Evolutionary conservation across 345 rosid species (phyloP).

Genomic region (Eutrema heterophyllum): DNA sequence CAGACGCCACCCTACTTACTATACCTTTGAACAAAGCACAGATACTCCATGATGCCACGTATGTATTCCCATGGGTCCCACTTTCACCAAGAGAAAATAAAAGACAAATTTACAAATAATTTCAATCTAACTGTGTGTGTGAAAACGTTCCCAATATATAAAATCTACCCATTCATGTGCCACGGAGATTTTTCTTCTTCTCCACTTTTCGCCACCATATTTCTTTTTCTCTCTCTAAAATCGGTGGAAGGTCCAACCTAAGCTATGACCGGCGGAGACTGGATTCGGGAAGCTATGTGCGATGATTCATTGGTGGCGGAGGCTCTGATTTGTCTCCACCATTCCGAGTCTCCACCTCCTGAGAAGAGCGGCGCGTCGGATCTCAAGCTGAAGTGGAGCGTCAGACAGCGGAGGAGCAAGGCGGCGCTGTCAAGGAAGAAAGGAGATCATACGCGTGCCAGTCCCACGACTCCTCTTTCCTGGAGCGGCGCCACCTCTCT

Average conservation of each 20-base stretch:
- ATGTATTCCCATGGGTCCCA: constrained; percentile 27
- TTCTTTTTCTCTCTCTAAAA: constrained; percentile 5
- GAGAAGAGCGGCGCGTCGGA: constrained; percentile 17
- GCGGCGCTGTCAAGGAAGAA: constrained; percentile 32
- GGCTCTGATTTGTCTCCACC: constrained; percentile 53
- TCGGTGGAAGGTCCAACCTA: constrained; percentile 8
- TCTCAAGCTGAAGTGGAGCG: constrained; percentile 59
- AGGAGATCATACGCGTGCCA: constrained; percentile 44
- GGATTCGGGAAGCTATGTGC: constrained; percentile 52
- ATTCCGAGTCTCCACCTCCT: constrained; percentile 17
- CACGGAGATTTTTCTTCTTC: constrained; percentile 31
- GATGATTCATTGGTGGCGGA: constrained; percentile 61
- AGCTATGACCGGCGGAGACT: constrained; percentile 51
- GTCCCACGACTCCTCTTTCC: constrained; percentile 87
- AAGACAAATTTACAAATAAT: constrained; percentile 1
- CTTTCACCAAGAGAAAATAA: constrained; percentile 17
- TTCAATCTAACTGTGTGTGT: constrained; percentile 11
- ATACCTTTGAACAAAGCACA: background rate
- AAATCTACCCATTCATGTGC: constrained; percentile 28
- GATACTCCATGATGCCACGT: constrained; percentile 27
- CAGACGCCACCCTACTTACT: too few species aligned
- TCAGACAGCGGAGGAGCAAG: constrained; percentile 63
- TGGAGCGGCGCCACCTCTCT: constrained; percentile 75
- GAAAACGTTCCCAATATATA: constrained; percentile 19
- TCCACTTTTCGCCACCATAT: constrained; percentile 30